Base-by-base conservation (phyloP, 169 alveolate genomes). In the Plasmodium cynomolgi region DNA sequence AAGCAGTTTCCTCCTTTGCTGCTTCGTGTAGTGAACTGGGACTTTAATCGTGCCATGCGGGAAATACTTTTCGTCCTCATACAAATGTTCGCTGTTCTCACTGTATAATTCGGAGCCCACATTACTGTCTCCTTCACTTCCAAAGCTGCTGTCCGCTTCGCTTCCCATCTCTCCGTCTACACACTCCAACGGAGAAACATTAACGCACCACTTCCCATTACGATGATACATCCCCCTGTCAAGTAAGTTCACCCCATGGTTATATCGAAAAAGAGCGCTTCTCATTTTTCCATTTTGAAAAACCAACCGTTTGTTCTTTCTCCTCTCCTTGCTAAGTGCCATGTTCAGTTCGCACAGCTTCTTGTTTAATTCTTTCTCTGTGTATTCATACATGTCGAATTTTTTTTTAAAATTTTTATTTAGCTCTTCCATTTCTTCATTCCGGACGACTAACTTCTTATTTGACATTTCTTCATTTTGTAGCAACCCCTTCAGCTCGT, bases 201-300 rank as follows among this genome's bases (percentile, higher is more conserved):
- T 72, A 1, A 74, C 20, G 37, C 47, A 72, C 39, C 54, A 0
- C 15, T 84, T 33, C 37, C 72, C 44, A 34, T 3, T 41, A 73
- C 56, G 77, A 23, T 33, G 33, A 73, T 44, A 72, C 23, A 1
- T 39, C 15, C 77, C 58, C 50, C 77, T 23, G n/a, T 8, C 34
- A 47, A 44, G 62, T 3, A 47, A 29, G 81, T 50, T 54, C 29
- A 50, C 62, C 6, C 33, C 58, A 74, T 81, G 29, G n/a, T 41
- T 81, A 54, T 20, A 39, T 81, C 26, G 62, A 4, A 58, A 29
- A 29, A 91, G 39, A 31, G 39, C 37, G 83, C 33, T 81, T 73
- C 81, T 91, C 77, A 91, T 50, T 91, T 83, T 91, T 5, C 23
- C 84, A 81, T 91, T 91, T 81, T 91, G 86, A 15, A 72, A 47